A percentile compares a stretch with the other conserved stretches of the same genome.
phyloP scores from a whole-genome alignment of 2,329 filamentous ascomycete species.

The Zasmidium cellare region DNA sequence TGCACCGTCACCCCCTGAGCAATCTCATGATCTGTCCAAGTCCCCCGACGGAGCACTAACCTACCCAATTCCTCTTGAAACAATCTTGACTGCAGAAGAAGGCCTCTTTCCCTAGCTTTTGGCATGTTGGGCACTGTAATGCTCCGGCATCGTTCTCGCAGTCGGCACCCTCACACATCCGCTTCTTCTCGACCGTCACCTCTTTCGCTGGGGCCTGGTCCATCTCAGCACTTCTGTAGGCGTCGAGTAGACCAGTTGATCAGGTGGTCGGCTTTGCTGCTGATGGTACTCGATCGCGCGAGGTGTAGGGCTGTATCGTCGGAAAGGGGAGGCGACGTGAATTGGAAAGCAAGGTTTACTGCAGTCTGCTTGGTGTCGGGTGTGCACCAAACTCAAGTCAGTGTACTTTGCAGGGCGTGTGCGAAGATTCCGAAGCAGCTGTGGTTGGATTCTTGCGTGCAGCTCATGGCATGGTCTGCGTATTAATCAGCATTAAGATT shows the following conservation, averaged over 20 bases:
- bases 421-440: neutral
- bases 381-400: neutral
- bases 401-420: neutral
- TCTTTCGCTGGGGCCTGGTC: conserved; percentile 37
- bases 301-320: no score
- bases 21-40: neutral
- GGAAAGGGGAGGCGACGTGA: no score
- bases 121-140: conserved; percentile 91
- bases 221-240: conserved; percentile 13
- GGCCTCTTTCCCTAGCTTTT: conserved; percentile 86
- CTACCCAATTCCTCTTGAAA: conserved; percentile 98
- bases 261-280: neutral
- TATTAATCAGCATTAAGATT: no score
- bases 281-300: neutral
- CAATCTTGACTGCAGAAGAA: conserved; percentile 98
- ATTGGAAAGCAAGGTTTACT: no score
- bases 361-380: no score
- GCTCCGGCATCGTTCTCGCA: conserved; percentile 84
- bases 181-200: conserved; percentile 48
- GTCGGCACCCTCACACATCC: conserved; percentile 76
- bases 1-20: conserved; percentile 17
- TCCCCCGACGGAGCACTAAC: conserved; percentile 25
- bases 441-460: neutral
- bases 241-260: neutral
- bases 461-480: neutral